A percentile compares a stretch with the other conserved stretches of the same genome.
Evolutionary conservation across 2,329 filamentous ascomycete genomes (phyloP).

Genomic region (Parafenestella ontariensis): DNA sequence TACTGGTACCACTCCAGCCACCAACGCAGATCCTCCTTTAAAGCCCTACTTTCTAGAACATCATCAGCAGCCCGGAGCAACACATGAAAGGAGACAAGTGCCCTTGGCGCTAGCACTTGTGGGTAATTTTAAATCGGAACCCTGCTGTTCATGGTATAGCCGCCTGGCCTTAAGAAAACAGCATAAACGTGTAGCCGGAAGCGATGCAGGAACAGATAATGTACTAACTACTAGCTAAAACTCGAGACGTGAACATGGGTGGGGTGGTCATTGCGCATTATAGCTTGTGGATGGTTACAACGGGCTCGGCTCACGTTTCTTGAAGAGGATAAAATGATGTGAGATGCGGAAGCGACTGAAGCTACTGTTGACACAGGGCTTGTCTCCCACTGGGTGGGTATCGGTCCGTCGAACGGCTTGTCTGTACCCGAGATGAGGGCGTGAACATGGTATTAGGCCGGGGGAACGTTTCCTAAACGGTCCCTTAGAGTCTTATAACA

Average conservation of each 20-base stretch:
- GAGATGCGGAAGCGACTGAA: background rate
- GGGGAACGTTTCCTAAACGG: background rate
- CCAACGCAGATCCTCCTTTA: background rate
- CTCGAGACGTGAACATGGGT: background rate
- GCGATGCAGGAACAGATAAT: background rate
- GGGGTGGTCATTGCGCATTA: background rate
- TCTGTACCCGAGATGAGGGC: background rate
- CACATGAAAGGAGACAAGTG: background rate
- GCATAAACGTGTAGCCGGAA: background rate
- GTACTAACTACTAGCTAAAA: background rate
- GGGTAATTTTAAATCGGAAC: background rate
- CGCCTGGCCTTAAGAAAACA: background rate
- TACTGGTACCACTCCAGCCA: background rate
- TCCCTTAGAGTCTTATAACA: background rate
- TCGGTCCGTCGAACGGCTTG: background rate
- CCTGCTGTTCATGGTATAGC: background rate
- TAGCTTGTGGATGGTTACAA: background rate
- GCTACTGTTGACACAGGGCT: background rate
- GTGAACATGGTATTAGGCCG: background rate
- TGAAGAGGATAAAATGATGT: background rate
- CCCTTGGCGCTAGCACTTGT: background rate
- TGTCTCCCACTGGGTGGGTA: background rate
- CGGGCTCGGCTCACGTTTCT: slow-evolving; percentile 1
- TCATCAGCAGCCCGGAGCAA: background rate
- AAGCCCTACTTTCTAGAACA: background rate